These are phyloP conservation scores for Plasmopara halstedii DNA, from an alignment of 352 stramenopile genomes.

Conservation along the genomic window DNA sequence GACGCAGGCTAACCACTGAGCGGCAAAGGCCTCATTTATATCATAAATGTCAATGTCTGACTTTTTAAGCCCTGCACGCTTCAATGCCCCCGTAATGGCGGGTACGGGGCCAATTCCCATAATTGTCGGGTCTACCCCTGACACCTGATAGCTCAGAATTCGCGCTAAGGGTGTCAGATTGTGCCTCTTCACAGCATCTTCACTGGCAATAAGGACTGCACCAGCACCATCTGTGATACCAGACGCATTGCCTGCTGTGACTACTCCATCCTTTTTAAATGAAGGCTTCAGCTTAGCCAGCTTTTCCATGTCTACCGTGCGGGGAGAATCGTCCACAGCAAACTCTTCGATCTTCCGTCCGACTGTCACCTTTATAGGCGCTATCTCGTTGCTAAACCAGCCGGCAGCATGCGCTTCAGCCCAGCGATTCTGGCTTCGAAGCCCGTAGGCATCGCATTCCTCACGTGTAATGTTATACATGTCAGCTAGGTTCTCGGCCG, in stretches of 20 bases:
- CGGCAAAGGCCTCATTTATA: slow-evolving; percentile 99
- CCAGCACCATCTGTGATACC: slow-evolving; percentile 96
- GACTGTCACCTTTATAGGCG: slow-evolving; percentile 86
- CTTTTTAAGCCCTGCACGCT: slow-evolving; percentile 82
- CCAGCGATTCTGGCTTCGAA: slow-evolving; percentile 92
- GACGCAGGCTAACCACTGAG: slow-evolving; percentile 94
- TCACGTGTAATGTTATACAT: slow-evolving; percentile 92
- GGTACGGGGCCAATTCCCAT: slow-evolving; percentile 97
- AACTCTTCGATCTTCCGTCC: slow-evolving; percentile 85
- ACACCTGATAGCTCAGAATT: slow-evolving; percentile 88
- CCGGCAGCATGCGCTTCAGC: slow-evolving; percentile 84
- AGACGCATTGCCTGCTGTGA: slow-evolving; percentile 94
- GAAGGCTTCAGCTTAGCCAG: slow-evolving; percentile 91
- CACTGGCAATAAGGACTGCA: slow-evolving; percentile 90
- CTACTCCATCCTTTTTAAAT: slow-evolving; percentile 97
- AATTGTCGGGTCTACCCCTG: slow-evolving; percentile 93
- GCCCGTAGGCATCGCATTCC: slow-evolving; percentile 92
- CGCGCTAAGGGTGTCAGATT: slow-evolving; percentile 90
- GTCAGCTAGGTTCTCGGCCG: slow-evolving; percentile 96
- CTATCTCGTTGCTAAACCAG: slow-evolving; percentile 94
- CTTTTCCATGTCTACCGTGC: slow-evolving; percentile 74
- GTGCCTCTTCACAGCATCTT: slow-evolving; percentile 90
- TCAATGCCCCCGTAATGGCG: slow-evolving; percentile 90
- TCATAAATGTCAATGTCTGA: slow-evolving; percentile 95
- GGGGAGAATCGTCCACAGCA: slow-evolving; percentile 66